These are phyloP conservation scores for Aspergillus candidus DNA, from an alignment of 2,329 filamentous ascomycete species.

Conservation along the genomic window DNA sequence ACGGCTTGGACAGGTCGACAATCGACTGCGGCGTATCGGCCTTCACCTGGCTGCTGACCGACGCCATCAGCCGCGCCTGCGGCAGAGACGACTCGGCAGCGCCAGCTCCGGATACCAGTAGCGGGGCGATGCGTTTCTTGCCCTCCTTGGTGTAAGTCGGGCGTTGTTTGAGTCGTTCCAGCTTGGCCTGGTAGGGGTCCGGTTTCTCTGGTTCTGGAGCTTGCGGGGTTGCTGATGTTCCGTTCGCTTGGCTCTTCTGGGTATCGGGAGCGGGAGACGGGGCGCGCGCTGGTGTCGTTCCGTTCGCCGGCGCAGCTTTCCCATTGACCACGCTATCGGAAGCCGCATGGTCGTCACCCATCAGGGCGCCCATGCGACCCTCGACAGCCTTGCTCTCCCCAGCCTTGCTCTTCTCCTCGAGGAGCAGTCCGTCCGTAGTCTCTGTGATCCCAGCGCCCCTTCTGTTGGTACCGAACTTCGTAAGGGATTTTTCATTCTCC, in stretches of 20 bases:
- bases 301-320: conserved; percentile 41
- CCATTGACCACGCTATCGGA: conserved; percentile 50
- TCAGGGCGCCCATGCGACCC: conserved; percentile 94
- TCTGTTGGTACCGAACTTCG: conserved; percentile 84
- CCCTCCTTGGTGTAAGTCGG: conserved; percentile 95
- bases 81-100: conserved; percentile 82
- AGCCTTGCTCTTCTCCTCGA: conserved; percentile 89
- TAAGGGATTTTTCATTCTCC: conserved; percentile 87
- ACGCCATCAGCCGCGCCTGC: conserved; percentile 78
- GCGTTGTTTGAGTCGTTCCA: conserved; percentile 74
- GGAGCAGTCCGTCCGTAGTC: conserved; percentile 76
- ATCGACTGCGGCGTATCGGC: conserved; percentile 73
- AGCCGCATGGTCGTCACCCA: conserved; percentile 69
- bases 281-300: conserved; percentile 31
- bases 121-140: conserved; percentile 88
- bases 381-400: conserved; percentile 85
- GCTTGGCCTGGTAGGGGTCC: conserved; percentile 53
- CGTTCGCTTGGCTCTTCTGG: conserved; percentile 33
- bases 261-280: conserved; percentile 28
- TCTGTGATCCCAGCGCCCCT: conserved; percentile 88
- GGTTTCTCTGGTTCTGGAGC: conserved; percentile 33
- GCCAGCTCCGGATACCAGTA: conserved; percentile 84
- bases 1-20: conserved; percentile 86
- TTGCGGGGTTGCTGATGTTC: conserved; percentile 25
- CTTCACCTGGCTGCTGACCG: conserved; percentile 58